These are phyloP conservation scores for Cafeteria roenbergensis DNA, from an alignment of 108 stramenopile genomes.

Conservation along the genomic window DNA sequence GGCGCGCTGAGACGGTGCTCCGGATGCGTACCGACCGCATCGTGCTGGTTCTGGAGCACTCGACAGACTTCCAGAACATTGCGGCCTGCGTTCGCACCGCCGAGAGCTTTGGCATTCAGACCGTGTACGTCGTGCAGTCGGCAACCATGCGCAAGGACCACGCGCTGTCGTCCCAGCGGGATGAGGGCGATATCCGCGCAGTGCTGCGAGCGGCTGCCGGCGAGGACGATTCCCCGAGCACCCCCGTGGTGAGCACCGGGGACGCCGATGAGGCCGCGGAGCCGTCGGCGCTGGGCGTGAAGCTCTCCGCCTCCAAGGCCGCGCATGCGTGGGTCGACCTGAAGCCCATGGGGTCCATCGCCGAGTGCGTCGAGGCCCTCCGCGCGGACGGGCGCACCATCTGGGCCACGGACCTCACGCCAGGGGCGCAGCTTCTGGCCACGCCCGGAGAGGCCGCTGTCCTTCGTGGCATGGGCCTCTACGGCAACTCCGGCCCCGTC, in stretches of 20 bases:
- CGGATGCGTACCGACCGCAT: neutral
- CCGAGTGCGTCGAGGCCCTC: slow-evolving; percentile 25
- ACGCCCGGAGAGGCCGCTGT: slow-evolving; percentile 41
- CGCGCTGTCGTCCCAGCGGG: too few relatives aligned
- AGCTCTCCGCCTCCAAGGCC: neutral
- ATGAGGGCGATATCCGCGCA: too few relatives aligned
- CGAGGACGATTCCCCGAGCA: too few relatives aligned
- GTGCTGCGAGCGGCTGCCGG: too few relatives aligned
- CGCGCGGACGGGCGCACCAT: slow-evolving; percentile 48
- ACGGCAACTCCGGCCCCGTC: slow-evolving; percentile 2
- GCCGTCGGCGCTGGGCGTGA: neutral
- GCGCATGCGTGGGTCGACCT: slow-evolving; percentile 42
- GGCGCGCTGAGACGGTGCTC: neutral
- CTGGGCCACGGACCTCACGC: slow-evolving; percentile 55
- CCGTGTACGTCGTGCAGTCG: neutral
- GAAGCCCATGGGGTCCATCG: slow-evolving; percentile 20
- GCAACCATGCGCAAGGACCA: neutral
- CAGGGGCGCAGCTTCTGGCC: slow-evolving; percentile 49
- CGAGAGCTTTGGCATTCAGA: neutral
- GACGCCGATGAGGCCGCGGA: too few relatives aligned
- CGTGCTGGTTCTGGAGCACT: neutral
- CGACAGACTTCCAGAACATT: neutral
- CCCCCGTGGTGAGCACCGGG: too few relatives aligned
- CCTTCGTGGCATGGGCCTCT: slow-evolving; percentile 29
- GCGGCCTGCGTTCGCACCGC: neutral